Evolutionary conservation across 495 filamentous ascomycete genomes (phyloP).

Genomic region (Letharia lupina): DNA sequence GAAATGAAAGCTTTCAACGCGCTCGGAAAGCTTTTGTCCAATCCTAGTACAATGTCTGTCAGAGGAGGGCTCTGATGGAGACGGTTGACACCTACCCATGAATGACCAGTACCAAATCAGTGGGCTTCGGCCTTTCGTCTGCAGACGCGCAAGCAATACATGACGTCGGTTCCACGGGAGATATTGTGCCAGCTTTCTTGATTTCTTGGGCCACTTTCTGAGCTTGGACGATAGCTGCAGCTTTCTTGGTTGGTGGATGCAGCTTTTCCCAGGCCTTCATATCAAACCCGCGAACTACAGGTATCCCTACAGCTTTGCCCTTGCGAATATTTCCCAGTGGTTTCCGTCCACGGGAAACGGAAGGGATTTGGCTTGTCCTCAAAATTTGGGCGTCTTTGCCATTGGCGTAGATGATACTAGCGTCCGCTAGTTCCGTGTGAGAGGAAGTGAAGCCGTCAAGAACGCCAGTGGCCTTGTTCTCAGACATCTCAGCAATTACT

Average conservation of each 20-base stretch:
- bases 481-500: conserved; percentile 24
- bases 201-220: conserved; percentile 21
- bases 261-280: conserved; percentile 65
- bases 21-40: conserved; percentile 91
- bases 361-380: conserved; percentile 70
- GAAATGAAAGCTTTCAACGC: conserved; percentile 93
- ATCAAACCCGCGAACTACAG: conserved; percentile 82
- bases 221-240: conserved; percentile 19
- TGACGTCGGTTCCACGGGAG: conserved; percentile 25
- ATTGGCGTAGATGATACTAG: conserved; percentile 78
- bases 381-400: conserved; percentile 66
- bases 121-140: conserved; percentile 64
- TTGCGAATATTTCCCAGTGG: conserved; percentile 81
- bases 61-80: background rate
- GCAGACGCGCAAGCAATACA: conserved; percentile 46
- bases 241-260: conserved; percentile 52
- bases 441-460: conserved; percentile 21
- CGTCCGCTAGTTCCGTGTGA: conserved; percentile 47
- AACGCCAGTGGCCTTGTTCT: conserved; percentile 39
- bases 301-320: conserved; percentile 71
- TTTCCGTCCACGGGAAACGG: conserved; percentile 64
- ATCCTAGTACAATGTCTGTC: conserved; percentile 37
- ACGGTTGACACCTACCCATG: conserved; percentile 44
- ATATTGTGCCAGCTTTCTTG: conserved; percentile 15
- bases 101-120: conserved; percentile 80